phyloP scores from a whole-genome alignment of 2,329 filamentous ascomycete genomes.

The Scorias spongiosa region DNA sequence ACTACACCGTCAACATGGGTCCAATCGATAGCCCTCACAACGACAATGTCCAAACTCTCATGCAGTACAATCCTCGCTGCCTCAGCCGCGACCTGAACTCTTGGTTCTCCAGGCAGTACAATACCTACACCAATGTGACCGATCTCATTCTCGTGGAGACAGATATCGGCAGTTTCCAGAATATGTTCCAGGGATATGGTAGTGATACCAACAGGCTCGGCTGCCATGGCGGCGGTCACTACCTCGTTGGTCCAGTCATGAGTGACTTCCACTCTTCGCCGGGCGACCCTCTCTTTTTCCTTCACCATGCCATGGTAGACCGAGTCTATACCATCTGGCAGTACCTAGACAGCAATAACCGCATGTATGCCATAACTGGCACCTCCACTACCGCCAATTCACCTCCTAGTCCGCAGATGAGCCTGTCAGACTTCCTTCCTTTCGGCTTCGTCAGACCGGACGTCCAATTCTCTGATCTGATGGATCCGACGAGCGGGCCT shows the following conservation, averaged over 20 bases:
- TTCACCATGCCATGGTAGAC: constrained; percentile 35
- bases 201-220: constrained; percentile 16
- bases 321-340: constrained; percentile 37
- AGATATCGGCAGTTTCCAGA: constrained; percentile 15
- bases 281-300: constrained; percentile 33
- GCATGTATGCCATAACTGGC: constrained; percentile 26
- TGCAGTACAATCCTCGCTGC: constrained; percentile 13
- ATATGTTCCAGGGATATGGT: constrained; percentile 15
- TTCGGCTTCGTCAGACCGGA: constrained; percentile 14
- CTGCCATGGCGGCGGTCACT: constrained; percentile 34
- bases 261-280: constrained; percentile 32
- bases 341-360: constrained; percentile 25
- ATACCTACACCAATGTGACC: constrained; percentile 11
- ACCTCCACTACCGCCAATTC: constrained; percentile 30
- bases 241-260: constrained; percentile 26
- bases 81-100: constrained; percentile 11
- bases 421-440: constrained; percentile 27
- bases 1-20: constrained; percentile 22
- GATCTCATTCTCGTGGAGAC: constrained; percentile 13
- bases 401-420: constrained; percentile 29
- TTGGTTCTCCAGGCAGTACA: constrained; percentile 9
- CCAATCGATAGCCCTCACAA: constrained; percentile 14
- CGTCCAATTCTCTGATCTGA: constrained; percentile 13
- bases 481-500: constrained; percentile 17
- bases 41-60: constrained; percentile 14